These are phyloP conservation scores for Sugiyamaella valdiviana DNA, from an alignment of 805 yeast species.

Conservation along the genomic window DNA sequence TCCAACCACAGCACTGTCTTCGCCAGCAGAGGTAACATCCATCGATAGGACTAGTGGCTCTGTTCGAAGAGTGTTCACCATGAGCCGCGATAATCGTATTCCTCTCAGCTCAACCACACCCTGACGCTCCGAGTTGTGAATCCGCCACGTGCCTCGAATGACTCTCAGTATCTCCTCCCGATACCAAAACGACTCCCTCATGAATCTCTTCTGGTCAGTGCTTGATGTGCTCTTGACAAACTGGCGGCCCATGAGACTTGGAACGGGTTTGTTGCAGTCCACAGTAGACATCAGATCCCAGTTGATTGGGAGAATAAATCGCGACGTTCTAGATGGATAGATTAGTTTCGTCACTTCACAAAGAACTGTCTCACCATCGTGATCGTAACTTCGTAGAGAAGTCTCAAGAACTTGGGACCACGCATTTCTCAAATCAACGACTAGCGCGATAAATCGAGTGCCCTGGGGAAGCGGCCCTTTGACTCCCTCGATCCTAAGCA, in stretches of 20 bases:
- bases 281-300: constrained; percentile 43
- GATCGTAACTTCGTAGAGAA: constrained; percentile 19
- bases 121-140: constrained; percentile 25
- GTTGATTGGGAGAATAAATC: constrained; percentile 67
- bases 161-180: constrained; percentile 55
- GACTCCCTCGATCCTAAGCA: constrained; percentile 26
- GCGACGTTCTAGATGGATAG: constrained; percentile 42
- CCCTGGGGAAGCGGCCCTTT: constrained; percentile 1
- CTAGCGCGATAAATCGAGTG: constrained; percentile 51
- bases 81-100: constrained; percentile 52
- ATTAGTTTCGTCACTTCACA: constrained; percentile 25
- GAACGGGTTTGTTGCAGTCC: constrained; percentile 50
- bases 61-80: constrained; percentile 46
- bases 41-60: constrained; percentile 32
- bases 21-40: constrained; percentile 17
- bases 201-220: constrained; percentile 50
- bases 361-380: constrained; percentile 2
- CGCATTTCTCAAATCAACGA: constrained; percentile 73
- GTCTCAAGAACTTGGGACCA: constrained; percentile 53
- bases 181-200: constrained; percentile 74
- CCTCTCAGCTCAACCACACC: constrained; percentile 66
- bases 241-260: constrained; percentile 65
- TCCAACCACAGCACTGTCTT: constrained; percentile 27
- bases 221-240: constrained; percentile 44
- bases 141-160: constrained; percentile 62